These are phyloP conservation scores for Ulota crispa DNA, from an alignment of 225 moss, liverwort and hornwort species.

Conservation along the genomic window DNA sequence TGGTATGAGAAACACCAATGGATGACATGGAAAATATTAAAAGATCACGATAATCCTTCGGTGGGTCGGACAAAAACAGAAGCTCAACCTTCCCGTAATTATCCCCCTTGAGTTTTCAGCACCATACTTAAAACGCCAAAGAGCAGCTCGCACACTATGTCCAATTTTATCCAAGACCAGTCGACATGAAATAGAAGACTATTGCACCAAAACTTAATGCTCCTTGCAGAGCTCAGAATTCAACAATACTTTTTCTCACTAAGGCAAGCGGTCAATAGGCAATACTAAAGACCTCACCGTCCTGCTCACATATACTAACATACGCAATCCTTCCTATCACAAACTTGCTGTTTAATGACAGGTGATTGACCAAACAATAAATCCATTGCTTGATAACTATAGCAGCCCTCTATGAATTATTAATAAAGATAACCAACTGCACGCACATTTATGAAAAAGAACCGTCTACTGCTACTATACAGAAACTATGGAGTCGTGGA, in stretches of 20 bases:
- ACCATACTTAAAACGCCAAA: neutral
- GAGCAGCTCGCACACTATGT: neutral
- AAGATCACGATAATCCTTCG: too few relatives aligned
- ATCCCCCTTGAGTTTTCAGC: neutral
- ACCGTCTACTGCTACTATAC: conserved; percentile 24
- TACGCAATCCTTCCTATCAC: conserved; percentile 12
- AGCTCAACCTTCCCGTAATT: neutral
- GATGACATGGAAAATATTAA: too few relatives aligned
- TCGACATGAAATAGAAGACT: neutral
- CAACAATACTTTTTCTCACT: neutral
- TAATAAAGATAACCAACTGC: neutral
- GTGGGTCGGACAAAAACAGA: neutral
- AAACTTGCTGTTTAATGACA: conserved; percentile 14
- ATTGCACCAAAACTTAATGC: neutral
- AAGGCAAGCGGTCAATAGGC: neutral
- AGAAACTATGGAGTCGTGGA: neutral
- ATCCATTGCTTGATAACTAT: conserved; percentile 18
- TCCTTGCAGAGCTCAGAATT: neutral
- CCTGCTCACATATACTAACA: neutral
- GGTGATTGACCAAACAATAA: conserved; percentile 17
- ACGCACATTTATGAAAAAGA: neutral
- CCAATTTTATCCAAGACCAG: neutral
- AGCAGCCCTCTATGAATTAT: neutral
- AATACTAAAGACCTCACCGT: neutral
- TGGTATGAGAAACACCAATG: too few relatives aligned